A percentile compares a stretch with the other conserved stretches of the same genome.
These are phyloP conservation scores for Halenospora varia DNA, from an alignment of 495 filamentous ascomycete species.

Conservation along the genomic window DNA sequence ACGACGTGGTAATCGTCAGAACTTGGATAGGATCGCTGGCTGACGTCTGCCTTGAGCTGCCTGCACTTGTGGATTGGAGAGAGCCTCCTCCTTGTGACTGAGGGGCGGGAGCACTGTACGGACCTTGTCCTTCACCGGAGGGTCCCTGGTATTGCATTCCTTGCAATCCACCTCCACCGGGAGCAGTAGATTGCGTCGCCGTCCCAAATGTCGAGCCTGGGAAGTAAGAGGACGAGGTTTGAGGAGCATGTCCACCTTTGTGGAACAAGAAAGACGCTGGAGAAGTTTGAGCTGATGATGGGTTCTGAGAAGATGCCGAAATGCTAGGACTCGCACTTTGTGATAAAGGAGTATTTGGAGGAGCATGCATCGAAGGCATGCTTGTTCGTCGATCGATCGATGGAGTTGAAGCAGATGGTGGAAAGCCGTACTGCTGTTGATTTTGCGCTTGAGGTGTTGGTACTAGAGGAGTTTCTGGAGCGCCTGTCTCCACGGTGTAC, in stretches of 20 bases:
- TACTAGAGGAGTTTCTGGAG: constrained; percentile 27
- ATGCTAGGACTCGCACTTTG: constrained; percentile 54
- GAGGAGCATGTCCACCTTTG: constrained; percentile 21
- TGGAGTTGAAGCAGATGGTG: constrained; percentile 38
- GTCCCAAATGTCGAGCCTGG: constrained; percentile 28
- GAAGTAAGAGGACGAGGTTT: constrained; percentile 22
- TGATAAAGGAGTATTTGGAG: constrained; percentile 35
- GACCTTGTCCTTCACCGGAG: constrained; percentile 26
- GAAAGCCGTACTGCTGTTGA: constrained; percentile 26
- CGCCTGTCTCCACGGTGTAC: constrained; percentile 18
- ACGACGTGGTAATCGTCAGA: constrained; percentile 22
- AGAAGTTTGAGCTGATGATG: constrained; percentile 42
- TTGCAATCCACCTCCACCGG: constrained; percentile 21
- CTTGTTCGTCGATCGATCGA: constrained; percentile 39
- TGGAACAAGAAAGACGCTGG: constrained; percentile 28
- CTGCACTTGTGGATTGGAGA: constrained; percentile 21
- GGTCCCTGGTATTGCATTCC: constrained; percentile 23
- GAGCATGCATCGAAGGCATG: constrained; percentile 32
- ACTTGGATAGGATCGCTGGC: constrained; percentile 25
- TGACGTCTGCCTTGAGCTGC: constrained; percentile 25
- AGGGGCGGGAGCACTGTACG: constrained; percentile 24
- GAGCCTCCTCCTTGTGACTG: constrained; percentile 10
- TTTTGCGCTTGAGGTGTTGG: constrained; percentile 28
- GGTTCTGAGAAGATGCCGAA: constrained; percentile 45
- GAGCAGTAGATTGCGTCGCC: constrained; percentile 18